These are phyloP conservation scores for Pleurotus cornucopiae DNA, from an alignment of 768 basidiomycete genomes.

Conservation along the genomic window DNA sequence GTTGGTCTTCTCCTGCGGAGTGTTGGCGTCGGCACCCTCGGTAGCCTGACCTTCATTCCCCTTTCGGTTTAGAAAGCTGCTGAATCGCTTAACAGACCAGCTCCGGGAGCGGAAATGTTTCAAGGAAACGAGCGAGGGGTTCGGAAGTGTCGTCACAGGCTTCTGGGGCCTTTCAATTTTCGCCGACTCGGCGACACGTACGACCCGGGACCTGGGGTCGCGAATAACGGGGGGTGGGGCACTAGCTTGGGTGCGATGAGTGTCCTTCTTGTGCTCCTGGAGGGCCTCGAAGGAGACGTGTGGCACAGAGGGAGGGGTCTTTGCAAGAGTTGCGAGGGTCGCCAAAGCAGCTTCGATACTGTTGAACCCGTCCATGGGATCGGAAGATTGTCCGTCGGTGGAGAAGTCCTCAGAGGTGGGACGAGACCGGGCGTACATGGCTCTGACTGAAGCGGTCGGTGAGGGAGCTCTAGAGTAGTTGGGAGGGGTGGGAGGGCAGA, in stretches of 20 bases:
- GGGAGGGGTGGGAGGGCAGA: not conserved
- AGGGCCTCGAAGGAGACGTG: not conserved
- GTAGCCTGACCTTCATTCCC: not conserved
- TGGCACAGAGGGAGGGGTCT: not conserved
- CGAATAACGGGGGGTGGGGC: not conserved
- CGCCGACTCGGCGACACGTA: not conserved
- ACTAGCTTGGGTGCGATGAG: not conserved
- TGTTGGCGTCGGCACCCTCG: not conserved
- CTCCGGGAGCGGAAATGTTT: not conserved
- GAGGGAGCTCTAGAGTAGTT: not conserved
- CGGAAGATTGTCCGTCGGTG: not conserved
- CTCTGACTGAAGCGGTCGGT: not conserved
- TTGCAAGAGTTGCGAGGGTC: not conserved
- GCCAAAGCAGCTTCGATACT: not conserved
- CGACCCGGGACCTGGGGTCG: not conserved
- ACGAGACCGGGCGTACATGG: slow-evolving; percentile 2
- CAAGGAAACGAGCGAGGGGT: not conserved
- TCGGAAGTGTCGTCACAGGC: not conserved
- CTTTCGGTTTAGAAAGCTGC: not conserved
- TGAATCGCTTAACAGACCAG: slow-evolving; percentile 2
- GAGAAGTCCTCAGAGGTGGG: slow-evolving; percentile 2
- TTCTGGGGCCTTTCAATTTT: not conserved
- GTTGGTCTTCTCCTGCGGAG: not conserved
- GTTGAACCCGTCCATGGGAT: not conserved
- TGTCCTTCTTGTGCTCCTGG: not conserved